These are phyloP conservation scores for Mercurialis annua DNA, from an alignment of 345 rosid species.

Conservation along the genomic window DNA sequence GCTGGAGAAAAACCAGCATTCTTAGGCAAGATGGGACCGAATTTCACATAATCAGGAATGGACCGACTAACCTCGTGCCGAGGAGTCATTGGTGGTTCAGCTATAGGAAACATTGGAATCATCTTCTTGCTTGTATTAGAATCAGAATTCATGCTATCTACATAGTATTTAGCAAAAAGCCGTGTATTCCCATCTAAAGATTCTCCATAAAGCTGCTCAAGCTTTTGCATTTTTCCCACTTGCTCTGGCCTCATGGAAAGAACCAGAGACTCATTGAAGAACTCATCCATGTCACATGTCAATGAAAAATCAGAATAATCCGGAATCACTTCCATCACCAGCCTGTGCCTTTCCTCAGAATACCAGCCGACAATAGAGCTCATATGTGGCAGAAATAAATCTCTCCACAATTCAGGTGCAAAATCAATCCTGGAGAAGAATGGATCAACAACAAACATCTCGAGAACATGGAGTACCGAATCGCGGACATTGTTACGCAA, in stretches of 20 bases:
- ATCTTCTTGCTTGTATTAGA: slow-evolving; percentile 37
- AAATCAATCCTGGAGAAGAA: slow-evolving; percentile 64
- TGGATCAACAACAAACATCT: slow-evolving; percentile 64
- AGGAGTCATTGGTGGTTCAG: slow-evolving; percentile 69
- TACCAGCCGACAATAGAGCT: slow-evolving; percentile 66
- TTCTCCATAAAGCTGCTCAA: slow-evolving; percentile 55
- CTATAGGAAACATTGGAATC: slow-evolving; percentile 58
- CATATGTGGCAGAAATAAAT: slow-evolving; percentile 61
- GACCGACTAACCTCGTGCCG: slow-evolving; percentile 45
- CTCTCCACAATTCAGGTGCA: slow-evolving; percentile 64
- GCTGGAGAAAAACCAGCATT: slow-evolving; percentile 46
- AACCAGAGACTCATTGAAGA: slow-evolving; percentile 51
- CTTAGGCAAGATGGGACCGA: slow-evolving; percentile 57
- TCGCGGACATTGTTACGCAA: slow-evolving; percentile 34
- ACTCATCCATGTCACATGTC: slow-evolving; percentile 51
- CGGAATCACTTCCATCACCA: slow-evolving; percentile 54
- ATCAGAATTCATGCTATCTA: slow-evolving; percentile 47
- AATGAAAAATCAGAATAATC: slow-evolving; percentile 54
- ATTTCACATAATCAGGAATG: slow-evolving; percentile 58
- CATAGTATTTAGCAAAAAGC: slow-evolving; percentile 53
- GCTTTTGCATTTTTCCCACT: slow-evolving; percentile 45
- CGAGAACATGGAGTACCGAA: slow-evolving; percentile 47
- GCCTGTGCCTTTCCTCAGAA: slow-evolving; percentile 54
- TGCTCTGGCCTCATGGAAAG: slow-evolving; percentile 57
- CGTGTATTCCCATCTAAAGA: slow-evolving; percentile 55